These are phyloP conservation scores for Aspergillus sp. DNA, from an alignment of 2,329 filamentous ascomycete species.

Conservation along the genomic window DNA sequence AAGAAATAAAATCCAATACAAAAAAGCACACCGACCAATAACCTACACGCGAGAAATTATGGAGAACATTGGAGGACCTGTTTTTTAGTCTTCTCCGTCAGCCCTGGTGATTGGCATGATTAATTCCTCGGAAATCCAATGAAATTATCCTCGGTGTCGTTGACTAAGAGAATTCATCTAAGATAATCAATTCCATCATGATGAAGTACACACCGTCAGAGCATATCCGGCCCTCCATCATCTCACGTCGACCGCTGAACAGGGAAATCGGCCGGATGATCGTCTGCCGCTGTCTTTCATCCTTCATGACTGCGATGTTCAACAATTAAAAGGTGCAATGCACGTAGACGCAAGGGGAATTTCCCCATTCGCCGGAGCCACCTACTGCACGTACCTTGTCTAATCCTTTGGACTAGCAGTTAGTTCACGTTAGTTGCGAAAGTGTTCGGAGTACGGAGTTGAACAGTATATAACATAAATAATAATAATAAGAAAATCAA, in stretches of 20 bases:
- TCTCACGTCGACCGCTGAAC: neutral
- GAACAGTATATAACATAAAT: neutral
- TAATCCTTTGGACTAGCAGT: neutral
- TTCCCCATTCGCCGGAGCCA: slow-evolving; percentile 16
- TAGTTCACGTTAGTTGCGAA: neutral
- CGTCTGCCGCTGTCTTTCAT: slow-evolving; percentile 11
- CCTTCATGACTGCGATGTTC: slow-evolving; percentile 1
- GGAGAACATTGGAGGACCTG: neutral
- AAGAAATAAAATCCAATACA: neutral
- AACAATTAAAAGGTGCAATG: slow-evolving; percentile 4
- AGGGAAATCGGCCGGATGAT: slow-evolving; percentile 15
- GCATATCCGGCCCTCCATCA: neutral
- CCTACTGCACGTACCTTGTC: slow-evolving; percentile 12
- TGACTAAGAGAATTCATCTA: neutral
- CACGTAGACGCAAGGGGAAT: slow-evolving; percentile 24
- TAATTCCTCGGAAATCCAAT: neutral
- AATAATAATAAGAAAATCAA: neutral
- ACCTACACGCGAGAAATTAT: neutral
- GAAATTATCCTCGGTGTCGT: no score
- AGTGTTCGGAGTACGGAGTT: neutral
- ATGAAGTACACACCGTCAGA: neutral
- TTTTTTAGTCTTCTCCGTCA: neutral
- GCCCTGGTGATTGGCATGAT: neutral
- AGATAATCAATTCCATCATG: neutral
- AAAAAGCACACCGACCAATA: neutral